These are phyloP conservation scores for Hypoxylon sp. DNA, from an alignment of 2,329 filamentous ascomycete genomes.

Conservation along the genomic window DNA sequence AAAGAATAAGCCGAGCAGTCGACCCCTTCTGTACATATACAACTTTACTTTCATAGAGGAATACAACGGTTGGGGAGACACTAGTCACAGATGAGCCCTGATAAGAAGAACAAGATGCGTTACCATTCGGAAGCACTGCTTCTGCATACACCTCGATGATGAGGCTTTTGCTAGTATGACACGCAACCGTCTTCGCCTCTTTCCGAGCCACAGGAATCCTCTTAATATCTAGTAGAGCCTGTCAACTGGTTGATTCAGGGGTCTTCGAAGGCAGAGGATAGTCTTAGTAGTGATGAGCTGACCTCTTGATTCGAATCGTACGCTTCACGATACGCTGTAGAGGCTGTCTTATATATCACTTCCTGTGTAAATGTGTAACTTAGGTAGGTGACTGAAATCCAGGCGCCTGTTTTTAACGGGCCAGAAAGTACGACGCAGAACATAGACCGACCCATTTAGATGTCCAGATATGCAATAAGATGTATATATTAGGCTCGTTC, in stretches of 20 bases:
- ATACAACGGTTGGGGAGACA: constrained; percentile 32
- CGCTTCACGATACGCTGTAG: not conserved
- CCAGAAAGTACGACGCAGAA: too few relatives aligned
- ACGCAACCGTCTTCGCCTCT: not conserved
- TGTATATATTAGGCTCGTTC: constrained; percentile 34
- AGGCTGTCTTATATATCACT: too few relatives aligned
- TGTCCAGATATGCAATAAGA: constrained; percentile 10
- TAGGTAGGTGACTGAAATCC: too few relatives aligned
- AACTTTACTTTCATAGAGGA: constrained; percentile 35
- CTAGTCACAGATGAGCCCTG: constrained; percentile 14
- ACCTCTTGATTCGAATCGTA: not conserved
- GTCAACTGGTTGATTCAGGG: not conserved
- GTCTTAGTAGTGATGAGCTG: not conserved
- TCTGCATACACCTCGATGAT: constrained; percentile 23
- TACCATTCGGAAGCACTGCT: constrained; percentile 1
- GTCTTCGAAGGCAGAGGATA: not conserved
- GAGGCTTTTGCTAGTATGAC: not conserved
- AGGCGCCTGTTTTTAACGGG: too few relatives aligned
- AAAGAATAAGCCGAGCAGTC: constrained; percentile 7
- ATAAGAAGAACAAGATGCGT: constrained; percentile 11
- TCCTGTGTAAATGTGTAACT: too few relatives aligned
- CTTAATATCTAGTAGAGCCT: not conserved
- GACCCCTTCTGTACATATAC: constrained; percentile 38
- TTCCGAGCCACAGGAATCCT: not conserved
- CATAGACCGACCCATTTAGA: not conserved